Evolutionary conservation across 495 filamentous ascomycete species (phyloP), one percentile per base, ranked within the genome.

Genomic region (Penicillium subrubescens): DNA sequence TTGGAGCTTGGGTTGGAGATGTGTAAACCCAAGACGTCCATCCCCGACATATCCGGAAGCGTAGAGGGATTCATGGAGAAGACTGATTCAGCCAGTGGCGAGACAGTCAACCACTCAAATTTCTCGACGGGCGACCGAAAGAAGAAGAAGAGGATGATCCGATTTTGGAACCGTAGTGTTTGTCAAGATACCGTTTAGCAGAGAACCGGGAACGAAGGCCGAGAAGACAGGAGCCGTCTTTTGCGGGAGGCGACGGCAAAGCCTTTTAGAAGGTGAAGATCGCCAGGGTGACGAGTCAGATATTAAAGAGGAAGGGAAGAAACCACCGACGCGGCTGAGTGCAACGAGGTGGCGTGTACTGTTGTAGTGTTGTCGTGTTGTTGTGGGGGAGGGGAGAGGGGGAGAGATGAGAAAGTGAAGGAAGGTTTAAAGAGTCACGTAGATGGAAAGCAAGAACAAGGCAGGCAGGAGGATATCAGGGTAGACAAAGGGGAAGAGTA

Each of bases 1-100:
- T 74, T 77, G 60, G 71, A 69, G 63, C 74, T 65, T 61, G 75
- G 74, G 78, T 81, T 80, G 72, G 79, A 75, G 63, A 73, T 57
- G 55, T 73, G 80, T 75, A 79, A 73, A 77, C 79, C 78, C 75
- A 81, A 77, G 74, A 78, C 77, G 78, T 81, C 79, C 76, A 81
- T 79, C 70, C 76, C 76, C 75, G 78, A 74, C 80, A 81, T 81
- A 77, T 82, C 76, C 77, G 71, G 59, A 65, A 61, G 59, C 61
- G 60, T 60, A 56, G 67, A 61, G 34, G 67, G 61, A 63, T 72
- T 74, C 73, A 73, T 73, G 54, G 59, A 63, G 51, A 54, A 1
- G 56, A 60, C 63, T 54, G 57, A 41, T 56, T 15, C 8, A 23
- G 34, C 31, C 23, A 7, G 27, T 2, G 15, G n/a, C 8, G 46